Base-by-base conservation (phyloP, 345 rosid species). In the Salix dunnii region DNA sequence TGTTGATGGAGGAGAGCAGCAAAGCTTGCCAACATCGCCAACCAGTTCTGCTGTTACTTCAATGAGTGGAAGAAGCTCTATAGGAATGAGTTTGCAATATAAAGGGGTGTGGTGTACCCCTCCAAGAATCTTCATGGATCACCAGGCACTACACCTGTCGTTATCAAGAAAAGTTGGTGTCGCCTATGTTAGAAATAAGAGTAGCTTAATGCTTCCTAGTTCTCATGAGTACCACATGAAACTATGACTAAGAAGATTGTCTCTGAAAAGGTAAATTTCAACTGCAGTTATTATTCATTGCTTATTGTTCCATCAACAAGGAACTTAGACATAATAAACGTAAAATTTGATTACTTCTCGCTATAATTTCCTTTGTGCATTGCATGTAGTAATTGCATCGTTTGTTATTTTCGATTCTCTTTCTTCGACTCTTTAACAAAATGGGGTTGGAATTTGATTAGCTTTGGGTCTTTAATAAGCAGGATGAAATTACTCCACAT, bases 81-180 rank as follows among this genome's bases (percentile, higher is more conserved):
- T 93, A 7, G 97, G 94, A 74, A 86, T 83, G 87, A 82, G 91
- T 80, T 85, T 95, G 90, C 96, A 90, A 67, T 90, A 91, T 81
- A 91, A 84, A 84, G 97, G 93, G 61, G 91, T 91, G 77, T 90
- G 96, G 94, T 95, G 99, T 82, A 95, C 97, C 12, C 97, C 97
- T 82, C 99, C 99, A 72, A 87, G 97, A 86, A 89, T 95, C 81
- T 93, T 93, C 91, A 88, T 95, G 97, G 97, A 93, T 70, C 90
- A 89, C 85, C 93, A 86, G 92, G 98, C 92, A 87, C 43, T 68
- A 30, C 70, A 21, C n/a, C 61, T 18, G 5, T 68, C 23, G 43
- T 35, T 66, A 35, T 21, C 10, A 7, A 21, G 13, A 55, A 55
- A 55, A 55, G 61, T n/a, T 55, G 13, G 61, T 55, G 61, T 55